A percentile compares a stretch with the other conserved stretches of the same genome.
Evolutionary conservation across 441 rosid species (phyloP).

Genomic region (Bocquillonia castaneifolia): DNA sequence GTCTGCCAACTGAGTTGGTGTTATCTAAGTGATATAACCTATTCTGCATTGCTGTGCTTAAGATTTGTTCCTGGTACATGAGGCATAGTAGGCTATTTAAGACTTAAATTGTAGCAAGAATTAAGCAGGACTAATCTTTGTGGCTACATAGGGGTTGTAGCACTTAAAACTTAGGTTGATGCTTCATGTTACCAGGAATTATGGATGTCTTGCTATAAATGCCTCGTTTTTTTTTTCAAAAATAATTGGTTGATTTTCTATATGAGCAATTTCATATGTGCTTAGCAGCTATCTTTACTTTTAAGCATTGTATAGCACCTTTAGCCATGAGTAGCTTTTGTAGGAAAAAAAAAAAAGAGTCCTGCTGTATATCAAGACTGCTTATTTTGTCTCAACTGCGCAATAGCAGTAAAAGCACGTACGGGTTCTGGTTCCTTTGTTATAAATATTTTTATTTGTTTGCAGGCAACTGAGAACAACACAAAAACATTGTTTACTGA

Average conservation of each 20-base stretch:
- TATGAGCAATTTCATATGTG: neutral
- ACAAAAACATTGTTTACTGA: neutral
- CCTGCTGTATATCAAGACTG: neutral
- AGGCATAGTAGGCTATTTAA: neutral
- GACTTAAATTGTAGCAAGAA: neutral
- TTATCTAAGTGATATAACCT: neutral
- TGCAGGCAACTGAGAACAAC: neutral
- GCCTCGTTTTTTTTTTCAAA: neutral
- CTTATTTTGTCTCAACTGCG: neutral
- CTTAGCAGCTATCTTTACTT: neutral
- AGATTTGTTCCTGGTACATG: neutral
- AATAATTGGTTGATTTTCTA: neutral
- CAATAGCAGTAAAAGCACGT: neutral
- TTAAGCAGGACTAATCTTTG: neutral
- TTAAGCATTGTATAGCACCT: neutral
- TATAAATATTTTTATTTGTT: neutral
- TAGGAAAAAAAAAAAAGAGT: neutral
- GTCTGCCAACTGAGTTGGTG: neutral
- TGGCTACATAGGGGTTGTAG: neutral
- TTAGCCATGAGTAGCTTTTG: neutral
- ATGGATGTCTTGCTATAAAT: neutral
- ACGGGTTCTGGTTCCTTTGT: neutral
- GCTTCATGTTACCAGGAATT: slow-evolving; percentile 4
- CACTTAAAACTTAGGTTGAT: neutral
- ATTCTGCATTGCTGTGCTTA: neutral